A percentile compares a stretch with the other conserved stretches of the same genome.
These are phyloP conservation scores for Penicillium turbatum DNA, from an alignment of 495 filamentous ascomycete species.

Conservation along the genomic window DNA sequence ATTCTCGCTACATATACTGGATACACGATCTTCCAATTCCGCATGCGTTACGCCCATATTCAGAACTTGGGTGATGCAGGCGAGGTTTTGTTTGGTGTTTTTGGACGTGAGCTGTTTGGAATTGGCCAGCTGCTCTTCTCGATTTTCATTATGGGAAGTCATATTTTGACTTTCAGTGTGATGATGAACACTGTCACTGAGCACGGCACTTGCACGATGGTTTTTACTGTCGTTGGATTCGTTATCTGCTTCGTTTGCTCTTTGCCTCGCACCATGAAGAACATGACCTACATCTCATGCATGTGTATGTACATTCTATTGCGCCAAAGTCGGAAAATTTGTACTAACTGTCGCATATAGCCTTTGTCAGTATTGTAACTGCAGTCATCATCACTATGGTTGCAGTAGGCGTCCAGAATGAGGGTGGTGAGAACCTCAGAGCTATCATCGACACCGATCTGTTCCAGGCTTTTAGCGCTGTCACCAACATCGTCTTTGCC, in stretches of 20 bases:
- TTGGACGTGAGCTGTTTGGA: constrained; percentile 60
- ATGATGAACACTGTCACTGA: constrained; percentile 63
- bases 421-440: constrained; percentile 15
- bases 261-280: constrained; percentile 61
- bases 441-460: constrained; percentile 24
- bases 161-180: constrained; percentile 64
- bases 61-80: constrained; percentile 70
- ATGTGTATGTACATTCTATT: constrained; percentile 29
- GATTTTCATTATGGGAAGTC: constrained; percentile 69
- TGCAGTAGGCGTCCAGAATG: constrained; percentile 48
- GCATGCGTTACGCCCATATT: constrained; percentile 45
- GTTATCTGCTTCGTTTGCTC: constrained; percentile 58
- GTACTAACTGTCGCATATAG: constrained; percentile 1
- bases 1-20: constrained; percentile 55
- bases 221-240: constrained; percentile 61
- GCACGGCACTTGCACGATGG: constrained; percentile 62
- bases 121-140: constrained; percentile 61
- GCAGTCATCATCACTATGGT: constrained; percentile 72
- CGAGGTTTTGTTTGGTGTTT: constrained; percentile 57
- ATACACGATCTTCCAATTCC: constrained; percentile 33
- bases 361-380: constrained; percentile 60
- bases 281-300: constrained; percentile 57
- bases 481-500: constrained; percentile 38
- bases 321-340: background rate
- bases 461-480: constrained; percentile 30